phyloP scores from a whole-genome alignment of 345 rosid genomes.

The Ricinus communis region DNA sequence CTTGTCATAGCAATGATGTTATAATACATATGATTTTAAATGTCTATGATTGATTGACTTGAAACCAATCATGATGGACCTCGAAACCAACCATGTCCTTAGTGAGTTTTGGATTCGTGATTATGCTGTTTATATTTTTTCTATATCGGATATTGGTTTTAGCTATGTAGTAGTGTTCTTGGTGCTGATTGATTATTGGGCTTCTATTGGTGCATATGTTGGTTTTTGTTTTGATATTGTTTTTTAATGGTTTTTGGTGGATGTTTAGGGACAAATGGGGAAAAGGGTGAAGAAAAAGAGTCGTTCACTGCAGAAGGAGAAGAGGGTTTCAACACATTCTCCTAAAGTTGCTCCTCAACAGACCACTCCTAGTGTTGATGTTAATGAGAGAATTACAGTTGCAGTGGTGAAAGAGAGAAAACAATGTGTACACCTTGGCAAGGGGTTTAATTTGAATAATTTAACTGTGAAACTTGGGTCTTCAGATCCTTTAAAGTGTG shows the following conservation, averaged over 20 bases:
- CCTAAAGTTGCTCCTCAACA: conserved; percentile 41
- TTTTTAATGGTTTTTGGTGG: conserved; percentile 5
- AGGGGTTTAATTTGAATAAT: conserved; percentile 56
- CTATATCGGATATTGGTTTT: background rate
- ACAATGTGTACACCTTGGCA: conserved; percentile 60
- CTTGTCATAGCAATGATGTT: too few species aligned
- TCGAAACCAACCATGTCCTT: too few species aligned
- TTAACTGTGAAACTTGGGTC: conserved; percentile 57
- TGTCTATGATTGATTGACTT: too few species aligned
- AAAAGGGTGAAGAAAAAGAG: conserved; percentile 77
- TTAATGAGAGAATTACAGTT: conserved; percentile 33
- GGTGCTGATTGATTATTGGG: too few species aligned
- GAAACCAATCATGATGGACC: too few species aligned
- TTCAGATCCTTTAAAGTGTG: conserved; percentile 56
- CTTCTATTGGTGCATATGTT: background rate
- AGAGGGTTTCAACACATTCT: conserved; percentile 30
- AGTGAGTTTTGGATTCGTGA: background rate
- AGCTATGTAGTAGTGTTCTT: background rate
- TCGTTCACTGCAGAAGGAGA: conserved; percentile 60
- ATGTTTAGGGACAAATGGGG: conserved; percentile 67
- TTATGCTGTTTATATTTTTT: background rate
- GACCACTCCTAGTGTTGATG: conserved; percentile 30
- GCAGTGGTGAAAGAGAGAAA: conserved; percentile 42
- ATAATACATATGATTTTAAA: too few species aligned
- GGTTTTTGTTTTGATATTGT: background rate